Evolutionary conservation across 176 grass and related monocot species (phyloP).

Genomic region (Leersia perrieri): DNA sequence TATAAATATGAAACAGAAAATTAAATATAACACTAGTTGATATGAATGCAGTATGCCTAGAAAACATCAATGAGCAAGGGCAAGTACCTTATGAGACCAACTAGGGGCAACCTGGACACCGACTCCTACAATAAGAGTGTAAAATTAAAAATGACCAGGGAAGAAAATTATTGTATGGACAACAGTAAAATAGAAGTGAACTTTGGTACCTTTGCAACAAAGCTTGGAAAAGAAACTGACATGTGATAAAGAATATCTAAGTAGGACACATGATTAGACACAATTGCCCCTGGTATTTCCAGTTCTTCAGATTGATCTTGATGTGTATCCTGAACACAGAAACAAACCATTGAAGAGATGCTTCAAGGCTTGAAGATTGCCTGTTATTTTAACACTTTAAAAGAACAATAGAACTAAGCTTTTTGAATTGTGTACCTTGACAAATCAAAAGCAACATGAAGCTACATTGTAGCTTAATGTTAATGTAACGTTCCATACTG

Average conservation of each 20-base stretch:
- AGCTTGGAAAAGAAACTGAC: slow-evolving; percentile 91
- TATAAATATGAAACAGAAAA: neutral
- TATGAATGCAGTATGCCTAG: neutral
- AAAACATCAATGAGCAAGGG: neutral
- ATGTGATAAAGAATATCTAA: slow-evolving; percentile 99
- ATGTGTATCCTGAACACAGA: slow-evolving; percentile 46
- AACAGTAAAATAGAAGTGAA: neutral
- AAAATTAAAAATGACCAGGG: slow-evolving; percentile 10
- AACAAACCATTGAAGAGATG: neutral
- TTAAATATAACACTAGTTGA: neutral
- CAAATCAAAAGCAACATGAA: slow-evolving; percentile 3
- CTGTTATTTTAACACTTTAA: neutral
- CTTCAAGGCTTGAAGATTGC: neutral
- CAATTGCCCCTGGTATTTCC: slow-evolving; percentile 67
- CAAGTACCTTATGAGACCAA: slow-evolving; percentile 86
- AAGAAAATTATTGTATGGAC: neutral
- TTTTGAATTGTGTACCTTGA: neutral
- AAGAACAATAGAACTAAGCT: neutral
- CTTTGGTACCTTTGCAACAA: slow-evolving; percentile 80
- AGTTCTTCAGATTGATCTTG: slow-evolving; percentile 45
- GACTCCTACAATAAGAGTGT: slow-evolving; percentile 57
- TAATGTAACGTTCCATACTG: neutral
- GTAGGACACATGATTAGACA: slow-evolving; percentile 95
- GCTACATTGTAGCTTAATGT: neutral
- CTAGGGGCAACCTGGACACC: slow-evolving; percentile 71